Evolutionary conservation across 2,329 filamentous ascomycete genomes (phyloP).

Genomic region (Coniochaeta ligniaria): DNA sequence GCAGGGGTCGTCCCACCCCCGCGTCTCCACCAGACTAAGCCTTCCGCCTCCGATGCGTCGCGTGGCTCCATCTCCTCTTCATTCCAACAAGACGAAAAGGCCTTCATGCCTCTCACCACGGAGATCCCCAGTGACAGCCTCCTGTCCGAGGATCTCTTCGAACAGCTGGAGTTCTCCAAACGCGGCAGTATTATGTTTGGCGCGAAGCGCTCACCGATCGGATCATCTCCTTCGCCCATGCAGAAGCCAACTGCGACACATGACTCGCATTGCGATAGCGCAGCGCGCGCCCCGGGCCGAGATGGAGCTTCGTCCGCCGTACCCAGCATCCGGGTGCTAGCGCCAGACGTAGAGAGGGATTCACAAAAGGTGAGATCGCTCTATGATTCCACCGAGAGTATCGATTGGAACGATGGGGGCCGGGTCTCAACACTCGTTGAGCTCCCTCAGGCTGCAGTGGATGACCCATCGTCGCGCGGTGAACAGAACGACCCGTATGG

Average conservation of each 20-base stretch:
- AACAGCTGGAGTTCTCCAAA: constrained; percentile 53
- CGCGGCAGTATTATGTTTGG: constrained; percentile 57
- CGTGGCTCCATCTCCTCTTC: constrained; percentile 9
- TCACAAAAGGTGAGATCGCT: constrained; percentile 63
- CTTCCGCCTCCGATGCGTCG: constrained; percentile 4
- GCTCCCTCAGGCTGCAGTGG: constrained; percentile 39
- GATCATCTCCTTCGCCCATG: constrained; percentile 6
- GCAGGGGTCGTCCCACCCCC: not conserved
- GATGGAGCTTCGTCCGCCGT: constrained; percentile 15
- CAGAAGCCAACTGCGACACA: not conserved
- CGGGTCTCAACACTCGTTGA: constrained; percentile 38
- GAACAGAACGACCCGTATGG: constrained; percentile 49
- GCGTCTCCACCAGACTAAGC: not conserved
- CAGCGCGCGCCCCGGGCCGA: constrained; percentile 7
- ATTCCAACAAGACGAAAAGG: constrained; percentile 19
- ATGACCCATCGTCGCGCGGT: constrained; percentile 41
- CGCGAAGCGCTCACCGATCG: constrained; percentile 28
- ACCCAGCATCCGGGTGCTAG: constrained; percentile 45
- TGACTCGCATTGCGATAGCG: constrained; percentile 7
- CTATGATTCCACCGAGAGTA: constrained; percentile 49
- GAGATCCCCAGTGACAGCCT: constrained; percentile 49
- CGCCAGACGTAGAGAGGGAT: constrained; percentile 51
- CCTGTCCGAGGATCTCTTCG: constrained; percentile 45
- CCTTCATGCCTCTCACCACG: constrained; percentile 46
- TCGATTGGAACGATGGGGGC: constrained; percentile 45